phyloP scores from a whole-genome alignment of 2,329 filamentous ascomycete genomes.

The Pyrenophora graminea region DNA sequence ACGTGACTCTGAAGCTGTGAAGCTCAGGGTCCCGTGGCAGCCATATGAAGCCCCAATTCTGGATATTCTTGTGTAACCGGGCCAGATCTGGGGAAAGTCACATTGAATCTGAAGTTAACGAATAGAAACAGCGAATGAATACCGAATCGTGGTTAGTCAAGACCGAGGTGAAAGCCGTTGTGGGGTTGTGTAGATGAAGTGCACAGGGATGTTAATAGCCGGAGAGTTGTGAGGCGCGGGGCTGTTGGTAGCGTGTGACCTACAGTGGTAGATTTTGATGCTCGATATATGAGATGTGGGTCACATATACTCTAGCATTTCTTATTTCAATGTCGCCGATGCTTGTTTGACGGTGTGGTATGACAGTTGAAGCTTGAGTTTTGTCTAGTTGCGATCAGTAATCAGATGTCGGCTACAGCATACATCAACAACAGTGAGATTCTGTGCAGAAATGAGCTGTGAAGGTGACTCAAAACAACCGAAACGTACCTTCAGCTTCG shows the following conservation, averaged over 20 bases:
- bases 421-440: neutral
- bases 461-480: no score
- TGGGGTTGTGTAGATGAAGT: conserved; percentile 26
- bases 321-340: conserved; percentile 2
- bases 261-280: neutral
- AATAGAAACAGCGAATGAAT: neutral
- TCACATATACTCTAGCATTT: conserved; percentile 5
- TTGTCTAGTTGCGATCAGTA: neutral
- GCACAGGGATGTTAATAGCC: conserved; percentile 34
- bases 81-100: conserved; percentile 3
- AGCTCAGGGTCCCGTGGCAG: conserved; percentile 1
- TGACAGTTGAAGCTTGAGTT: conserved; percentile 2
- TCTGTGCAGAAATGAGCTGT: no score
- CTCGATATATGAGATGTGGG: conserved; percentile 20
- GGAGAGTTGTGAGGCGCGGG: conserved; percentile 19
- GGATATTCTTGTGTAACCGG: conserved; percentile 17
- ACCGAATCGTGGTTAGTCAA: conserved; percentile 16
- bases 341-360: conserved; percentile 16
- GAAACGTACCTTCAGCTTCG: no score
- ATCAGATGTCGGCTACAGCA: neutral
- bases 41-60: conserved; percentile 17
- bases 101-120: conserved; percentile 4
- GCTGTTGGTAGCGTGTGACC: conserved; percentile 22
- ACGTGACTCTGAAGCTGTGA: neutral
- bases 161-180: conserved; percentile 26